These are phyloP conservation scores for Pseudozyma tsukubaensis DNA, from an alignment of 1,284 basidiomycete species.

Conservation along the genomic window DNA sequence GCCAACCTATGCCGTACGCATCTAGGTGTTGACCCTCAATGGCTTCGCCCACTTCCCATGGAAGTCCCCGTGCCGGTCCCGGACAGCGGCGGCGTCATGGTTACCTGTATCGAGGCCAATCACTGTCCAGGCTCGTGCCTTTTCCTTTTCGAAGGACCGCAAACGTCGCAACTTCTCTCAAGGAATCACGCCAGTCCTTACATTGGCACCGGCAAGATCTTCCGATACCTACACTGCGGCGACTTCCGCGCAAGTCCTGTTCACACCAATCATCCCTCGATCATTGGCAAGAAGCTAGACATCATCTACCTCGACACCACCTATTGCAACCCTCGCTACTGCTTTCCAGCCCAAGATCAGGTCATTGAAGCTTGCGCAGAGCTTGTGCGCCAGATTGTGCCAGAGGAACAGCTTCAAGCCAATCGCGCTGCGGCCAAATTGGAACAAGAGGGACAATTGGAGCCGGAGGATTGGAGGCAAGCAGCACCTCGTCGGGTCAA, in stretches of 20 bases:
- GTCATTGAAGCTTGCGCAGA: conserved; percentile 92
- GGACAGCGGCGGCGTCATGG: conserved; percentile 83
- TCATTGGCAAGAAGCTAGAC: conserved; percentile 74
- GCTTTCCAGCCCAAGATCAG: conserved; percentile 91
- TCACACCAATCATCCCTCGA: conserved; percentile 56
- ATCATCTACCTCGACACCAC: conserved; percentile 95
- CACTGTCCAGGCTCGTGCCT: conserved; percentile 92
- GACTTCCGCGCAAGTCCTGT: conserved; percentile 73
- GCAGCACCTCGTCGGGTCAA: conserved; percentile 63
- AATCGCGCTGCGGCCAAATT: conserved; percentile 9
- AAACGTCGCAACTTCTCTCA: conserved; percentile 79
- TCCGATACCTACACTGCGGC: conserved; percentile 94
- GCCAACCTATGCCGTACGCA: conserved; percentile 90
- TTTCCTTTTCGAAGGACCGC: conserved; percentile 91
- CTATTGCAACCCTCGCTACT: conserved; percentile 93
- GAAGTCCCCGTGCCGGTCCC: conserved; percentile 81
- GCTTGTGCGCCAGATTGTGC: conserved; percentile 73
- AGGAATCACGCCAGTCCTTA: conserved; percentile 37
- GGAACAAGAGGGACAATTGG: conserved; percentile 66
- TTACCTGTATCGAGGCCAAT: conserved; percentile 96
- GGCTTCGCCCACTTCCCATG: conserved; percentile 87
- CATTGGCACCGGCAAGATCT: conserved; percentile 71
- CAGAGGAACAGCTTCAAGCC: conserved; percentile 24
- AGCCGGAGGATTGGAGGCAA: conserved; percentile 42
- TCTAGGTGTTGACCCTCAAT: conserved; percentile 85